Evolutionary conservation across 2,329 filamentous ascomycete species (phyloP), one percentile per base, ranked within the genome.

Genomic region (Penicillium sp.): DNA sequence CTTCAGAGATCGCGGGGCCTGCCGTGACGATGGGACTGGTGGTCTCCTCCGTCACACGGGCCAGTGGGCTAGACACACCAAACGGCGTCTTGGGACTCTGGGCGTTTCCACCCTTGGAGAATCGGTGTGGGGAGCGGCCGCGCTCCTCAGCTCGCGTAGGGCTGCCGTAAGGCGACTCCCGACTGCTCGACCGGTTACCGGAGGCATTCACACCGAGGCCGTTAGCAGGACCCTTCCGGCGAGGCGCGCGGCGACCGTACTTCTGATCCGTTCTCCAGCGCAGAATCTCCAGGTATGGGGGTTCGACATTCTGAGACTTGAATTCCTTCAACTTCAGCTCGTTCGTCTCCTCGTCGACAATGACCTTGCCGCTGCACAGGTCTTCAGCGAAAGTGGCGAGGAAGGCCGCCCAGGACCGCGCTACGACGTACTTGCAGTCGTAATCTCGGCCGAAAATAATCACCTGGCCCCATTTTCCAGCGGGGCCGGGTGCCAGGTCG

Each of bases 371-470:
- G 63, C 90, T 94, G 76, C 84, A 86, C 66, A 99, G 79, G 68
- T 99, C 94, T 68, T 99, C 94, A 29, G 94, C 92, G 6, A 97
- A 84, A 31, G 87, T 84, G 47, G 92, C 92, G 18, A 99, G 77
- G 69, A 99, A 92, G 9, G 88, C 83, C 14, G 87, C 85, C 94
- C 94, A 99, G 1, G 93, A 97, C 57, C 90, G 86, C 29, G 94
- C 90, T 53, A 99, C 83, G 6, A 99, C 94, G 70, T 96, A 99
- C 78, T 99, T 99, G 75, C 90, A 96, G 71, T 99, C 94, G 75
- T 96, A 99, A 77, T 99, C 94, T 56, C 94, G 90, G 47, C 94
- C 94, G 72, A 96, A 97, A 57, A 99, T 83, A 67, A 99, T 96
- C 61, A 99, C 86, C 72, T 99, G 94, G 50, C 94, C 94, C 93